phyloP scores from a whole-genome alignment of 1,139 yeast genomes.

The Taiozyma onychis region DNA sequence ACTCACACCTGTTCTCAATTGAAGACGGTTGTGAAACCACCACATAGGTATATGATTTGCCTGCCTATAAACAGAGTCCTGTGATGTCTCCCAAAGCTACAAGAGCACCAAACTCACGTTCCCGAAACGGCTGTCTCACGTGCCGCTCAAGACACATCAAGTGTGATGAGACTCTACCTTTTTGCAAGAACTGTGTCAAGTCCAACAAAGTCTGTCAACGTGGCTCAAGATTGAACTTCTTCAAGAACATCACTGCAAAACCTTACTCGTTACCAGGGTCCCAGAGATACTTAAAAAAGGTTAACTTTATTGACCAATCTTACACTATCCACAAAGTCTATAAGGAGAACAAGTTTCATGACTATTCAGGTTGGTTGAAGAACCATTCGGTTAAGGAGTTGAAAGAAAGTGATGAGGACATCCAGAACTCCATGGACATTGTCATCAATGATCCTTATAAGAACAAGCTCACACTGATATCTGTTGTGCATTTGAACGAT shows the following conservation, averaged over 20 bases:
- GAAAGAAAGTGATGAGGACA: constrained; percentile 16
- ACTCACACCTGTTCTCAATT: no score
- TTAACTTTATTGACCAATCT: constrained; percentile 20
- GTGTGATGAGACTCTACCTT: constrained; percentile 38
- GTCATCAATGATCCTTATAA: constrained; percentile 2
- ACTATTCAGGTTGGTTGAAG: constrained; percentile 15
- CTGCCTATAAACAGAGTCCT: not conserved
- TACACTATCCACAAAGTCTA: constrained; percentile 14
- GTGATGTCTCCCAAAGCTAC: not conserved
- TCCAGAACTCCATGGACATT: constrained; percentile 6
- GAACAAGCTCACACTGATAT: constrained; percentile 1
- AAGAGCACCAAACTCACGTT: constrained; percentile 19
- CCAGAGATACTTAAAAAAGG: not conserved
- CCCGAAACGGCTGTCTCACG: constrained; percentile 40
- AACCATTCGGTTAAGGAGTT: constrained; percentile 15
- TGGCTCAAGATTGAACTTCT: constrained; percentile 15
- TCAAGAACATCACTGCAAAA: constrained; percentile 10
- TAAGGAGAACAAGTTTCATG: constrained; percentile 13
- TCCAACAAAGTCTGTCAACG: constrained; percentile 30
- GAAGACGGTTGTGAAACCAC: no score
- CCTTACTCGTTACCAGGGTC: not conserved
- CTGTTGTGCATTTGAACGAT: constrained; percentile 5
- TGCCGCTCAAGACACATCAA: constrained; percentile 44
- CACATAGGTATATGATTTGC: not conserved
- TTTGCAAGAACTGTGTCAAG: constrained; percentile 35